Evolutionary conservation across 768 basidiomycete genomes (phyloP), one percentile per base, ranked within the genome.

Genomic region (Leccinellum luteum): DNA sequence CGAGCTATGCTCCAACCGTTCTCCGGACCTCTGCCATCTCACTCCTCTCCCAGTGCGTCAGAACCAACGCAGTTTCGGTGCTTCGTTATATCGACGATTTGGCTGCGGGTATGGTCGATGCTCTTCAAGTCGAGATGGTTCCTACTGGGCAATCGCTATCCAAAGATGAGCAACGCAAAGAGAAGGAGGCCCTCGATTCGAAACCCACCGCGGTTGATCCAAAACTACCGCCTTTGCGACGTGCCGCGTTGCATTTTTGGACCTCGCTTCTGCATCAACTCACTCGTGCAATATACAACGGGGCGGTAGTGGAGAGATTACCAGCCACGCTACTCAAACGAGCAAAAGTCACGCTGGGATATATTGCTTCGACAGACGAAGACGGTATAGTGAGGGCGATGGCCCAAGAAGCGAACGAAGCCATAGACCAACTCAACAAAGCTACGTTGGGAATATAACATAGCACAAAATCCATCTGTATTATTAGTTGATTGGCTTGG

Each of bases 161-260:
- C 55, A 31, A 59, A 47, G 59, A 67, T n/a, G 61, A 66, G 27
- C 56, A 60, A 35, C 54, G 34, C 43, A 34, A 49, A 21, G 59
- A 30, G 34, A 51, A 17, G 21, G 64, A 58, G 15, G 65, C 35
- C 25, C 76, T 85, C 69, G 85, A 89, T 68, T 66, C 74, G 2
- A 74, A 85, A 34, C 87, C 90, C 10, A 82, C 83, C 0, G 77
- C 81, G 0, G 49, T 67, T 7, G 75, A 86, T 63, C 60, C 88
- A 0, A 91, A 86, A 67, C 79, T 90, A 49, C 91, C 95, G 1
- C 81, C 91, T 1, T 75, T 98, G 4, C 83, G 95, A 31, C 87
- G 96, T 43, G 87, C 92, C 1, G 93, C 91, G 0, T 67, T 97
- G n/a, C 86, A 94, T 63, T 88, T 97, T 68, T 77, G 96, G 44